Evolutionary conservation across 495 filamentous ascomycete species (phyloP).

Genomic region (Podospora fimiseda): DNA sequence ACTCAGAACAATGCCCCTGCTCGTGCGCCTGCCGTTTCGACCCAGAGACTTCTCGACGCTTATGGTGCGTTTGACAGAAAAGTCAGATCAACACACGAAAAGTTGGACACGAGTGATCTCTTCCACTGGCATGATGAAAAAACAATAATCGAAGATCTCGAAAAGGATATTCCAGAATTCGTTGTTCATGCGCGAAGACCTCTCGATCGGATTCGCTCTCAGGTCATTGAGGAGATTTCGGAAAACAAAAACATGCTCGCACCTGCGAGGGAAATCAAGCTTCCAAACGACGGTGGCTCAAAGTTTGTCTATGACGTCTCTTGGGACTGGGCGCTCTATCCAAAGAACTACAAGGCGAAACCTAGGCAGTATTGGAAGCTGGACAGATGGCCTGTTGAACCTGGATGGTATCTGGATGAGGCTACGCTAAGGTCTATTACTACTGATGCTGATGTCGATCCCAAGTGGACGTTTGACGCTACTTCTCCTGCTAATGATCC

Average conservation of each 20-base stretch:
- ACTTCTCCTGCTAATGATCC: slow-evolving; percentile 5
- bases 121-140: not conserved
- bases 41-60: not conserved
- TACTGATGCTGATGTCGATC: slow-evolving; percentile 12
- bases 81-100: too few species aligned
- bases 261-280: slow-evolving; percentile 7
- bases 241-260: slow-evolving; percentile 23
- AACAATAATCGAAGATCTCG: not conserved
- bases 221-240: slow-evolving; percentile 21
- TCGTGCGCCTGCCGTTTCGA: too few species aligned
- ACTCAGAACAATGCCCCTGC: not conserved
- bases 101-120: too few species aligned
- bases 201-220: slow-evolving; percentile 4
- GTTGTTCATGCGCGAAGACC: not conserved
- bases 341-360: not conserved
- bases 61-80: not conserved
- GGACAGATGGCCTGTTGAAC: slow-evolving; percentile 22
- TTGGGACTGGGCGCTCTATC: slow-evolving; percentile 20
- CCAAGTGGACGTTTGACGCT: slow-evolving; percentile 12
- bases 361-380: slow-evolving; percentile 17
- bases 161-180: not conserved
- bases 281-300: too few species aligned
- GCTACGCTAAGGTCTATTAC: not conserved
- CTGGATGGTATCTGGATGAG: slow-evolving; percentile 4
- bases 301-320: slow-evolving; percentile 11